phyloP scores from a whole-genome alignment of 768 basidiomycete genomes.

The Lactarius pseudohatsudake region DNA sequence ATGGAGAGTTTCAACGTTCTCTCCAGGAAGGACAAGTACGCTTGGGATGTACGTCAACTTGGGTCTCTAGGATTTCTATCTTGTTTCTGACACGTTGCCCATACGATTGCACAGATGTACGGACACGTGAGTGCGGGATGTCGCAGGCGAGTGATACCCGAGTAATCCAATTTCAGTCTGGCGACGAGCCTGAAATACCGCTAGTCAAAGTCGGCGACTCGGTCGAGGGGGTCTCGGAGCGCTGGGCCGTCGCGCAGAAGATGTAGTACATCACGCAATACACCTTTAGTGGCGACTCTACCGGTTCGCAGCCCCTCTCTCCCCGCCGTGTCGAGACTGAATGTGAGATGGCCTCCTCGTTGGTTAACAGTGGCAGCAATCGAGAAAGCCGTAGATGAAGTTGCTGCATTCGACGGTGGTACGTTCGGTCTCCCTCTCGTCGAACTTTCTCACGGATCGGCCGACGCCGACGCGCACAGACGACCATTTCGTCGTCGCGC shows the following conservation, averaged over 20 bases:
- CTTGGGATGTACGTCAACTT: slow-evolving; percentile 63
- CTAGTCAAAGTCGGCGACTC: slow-evolving; percentile 52
- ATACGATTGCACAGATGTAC: slow-evolving; percentile 46
- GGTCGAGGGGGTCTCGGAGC: slow-evolving; percentile 52
- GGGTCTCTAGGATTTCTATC: neutral
- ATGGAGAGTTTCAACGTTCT: slow-evolving; percentile 70
- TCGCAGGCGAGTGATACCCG: neutral
- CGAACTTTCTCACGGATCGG: neutral
- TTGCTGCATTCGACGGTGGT: slow-evolving; percentile 63
- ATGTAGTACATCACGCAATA: slow-evolving; percentile 65
- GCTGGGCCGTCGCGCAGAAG: slow-evolving; percentile 68
- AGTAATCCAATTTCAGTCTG: slow-evolving; percentile 44
- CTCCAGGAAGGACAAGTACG: slow-evolving; percentile 65
- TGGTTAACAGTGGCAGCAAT: slow-evolving; percentile 56
- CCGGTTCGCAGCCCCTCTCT: slow-evolving; percentile 40
- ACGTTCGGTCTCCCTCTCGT: slow-evolving; percentile 18
- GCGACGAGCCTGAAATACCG: slow-evolving; percentile 57
- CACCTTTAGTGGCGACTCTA: slow-evolving; percentile 66
- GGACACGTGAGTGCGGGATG: slow-evolving; percentile 52
- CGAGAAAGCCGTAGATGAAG: slow-evolving; percentile 58
- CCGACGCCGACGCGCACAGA: slow-evolving; percentile 37
- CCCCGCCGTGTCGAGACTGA: slow-evolving; percentile 5
- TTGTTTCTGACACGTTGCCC: slow-evolving; percentile 1
- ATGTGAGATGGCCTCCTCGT: neutral
- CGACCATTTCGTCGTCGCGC: slow-evolving; percentile 70